Evolutionary conservation across 148 eudicot genomes (phyloP).

Genomic region (Rhododendron ovatum): DNA sequence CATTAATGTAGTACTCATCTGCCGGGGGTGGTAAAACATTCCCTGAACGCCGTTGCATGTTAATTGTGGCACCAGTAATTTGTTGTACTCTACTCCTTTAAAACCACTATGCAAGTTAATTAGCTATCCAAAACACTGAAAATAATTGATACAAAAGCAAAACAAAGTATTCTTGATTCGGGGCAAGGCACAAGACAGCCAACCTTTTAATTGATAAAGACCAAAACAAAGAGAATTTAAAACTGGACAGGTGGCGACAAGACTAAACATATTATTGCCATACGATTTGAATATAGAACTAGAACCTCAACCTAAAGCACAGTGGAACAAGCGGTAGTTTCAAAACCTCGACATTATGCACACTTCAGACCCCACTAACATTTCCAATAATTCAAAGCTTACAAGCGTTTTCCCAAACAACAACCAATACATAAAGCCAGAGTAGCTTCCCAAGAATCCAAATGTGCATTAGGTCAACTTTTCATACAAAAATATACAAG

Average conservation of each 20-base stretch:
- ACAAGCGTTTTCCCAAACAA: background rate
- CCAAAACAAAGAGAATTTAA: background rate
- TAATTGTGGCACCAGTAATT: constrained; percentile 41
- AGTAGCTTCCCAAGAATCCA: background rate
- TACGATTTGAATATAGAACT: background rate
- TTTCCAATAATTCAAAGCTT: background rate
- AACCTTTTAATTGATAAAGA: background rate
- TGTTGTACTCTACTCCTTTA: constrained; percentile 52
- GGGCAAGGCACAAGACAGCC: background rate
- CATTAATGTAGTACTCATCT: constrained; percentile 40
- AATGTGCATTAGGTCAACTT: background rate
- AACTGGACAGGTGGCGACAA: background rate
- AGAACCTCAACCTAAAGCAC: background rate
- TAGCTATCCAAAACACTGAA: background rate
- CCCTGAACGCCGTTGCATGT: constrained; percentile 48
- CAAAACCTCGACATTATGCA: background rate
- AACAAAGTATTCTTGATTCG: background rate
- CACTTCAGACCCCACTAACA: background rate
- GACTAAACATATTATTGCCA: background rate
- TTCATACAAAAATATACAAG: background rate
- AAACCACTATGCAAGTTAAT: constrained; percentile 22
- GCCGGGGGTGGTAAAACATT: constrained; percentile 54
- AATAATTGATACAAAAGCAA: background rate
- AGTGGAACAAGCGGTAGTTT: background rate
- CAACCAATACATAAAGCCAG: background rate